These are phyloP conservation scores for Trametes maxima DNA, from an alignment of 768 basidiomycete genomes.

Conservation along the genomic window DNA sequence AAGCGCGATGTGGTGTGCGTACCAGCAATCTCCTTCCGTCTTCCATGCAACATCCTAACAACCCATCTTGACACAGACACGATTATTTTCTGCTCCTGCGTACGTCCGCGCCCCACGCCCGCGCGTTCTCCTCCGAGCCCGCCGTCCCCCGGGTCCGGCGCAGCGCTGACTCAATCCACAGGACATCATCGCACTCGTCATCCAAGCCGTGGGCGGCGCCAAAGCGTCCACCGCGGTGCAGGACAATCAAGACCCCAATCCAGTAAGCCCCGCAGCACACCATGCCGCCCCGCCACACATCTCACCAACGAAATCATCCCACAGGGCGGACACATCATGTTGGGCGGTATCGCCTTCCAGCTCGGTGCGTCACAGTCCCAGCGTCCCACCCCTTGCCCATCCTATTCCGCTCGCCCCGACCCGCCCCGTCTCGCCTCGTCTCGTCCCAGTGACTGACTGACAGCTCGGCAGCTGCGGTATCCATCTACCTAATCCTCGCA, in stretches of 20 bases:
- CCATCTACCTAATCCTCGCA: slow-evolving; percentile 42
- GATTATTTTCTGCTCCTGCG: slow-evolving; percentile 44
- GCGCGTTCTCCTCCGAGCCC: not conserved
- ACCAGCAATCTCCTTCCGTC: not conserved
- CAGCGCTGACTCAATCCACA: slow-evolving; percentile 3
- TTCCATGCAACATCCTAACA: not conserved
- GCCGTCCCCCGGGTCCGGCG: not conserved
- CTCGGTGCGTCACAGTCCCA: slow-evolving; percentile 38
- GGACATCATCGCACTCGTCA: slow-evolving; percentile 61
- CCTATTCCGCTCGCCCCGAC: not conserved
- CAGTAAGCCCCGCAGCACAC: slow-evolving; percentile 11
- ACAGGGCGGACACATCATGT: slow-evolving; percentile 57
- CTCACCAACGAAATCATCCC: not conserved
- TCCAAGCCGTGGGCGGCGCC: slow-evolving; percentile 68
- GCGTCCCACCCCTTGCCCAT: not conserved
- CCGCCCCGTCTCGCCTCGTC: too few species aligned
- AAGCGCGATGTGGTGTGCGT: slow-evolving; percentile 45
- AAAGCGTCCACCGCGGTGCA: slow-evolving; percentile 39
- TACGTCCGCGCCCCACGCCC: slow-evolving; percentile 15
- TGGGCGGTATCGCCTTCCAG: slow-evolving; percentile 65
- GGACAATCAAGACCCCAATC: slow-evolving; percentile 27
- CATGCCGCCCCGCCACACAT: not conserved
- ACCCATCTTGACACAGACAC: slow-evolving; percentile 37
- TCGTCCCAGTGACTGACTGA: not conserved
- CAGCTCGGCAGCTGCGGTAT: slow-evolving; percentile 41